Percentiles rank a stretch among this genome's conserved stretches.
phyloP scores from a whole-genome alignment of 2,329 filamentous ascomycete genomes.

The Ophiostoma fasciatum region DNA sequence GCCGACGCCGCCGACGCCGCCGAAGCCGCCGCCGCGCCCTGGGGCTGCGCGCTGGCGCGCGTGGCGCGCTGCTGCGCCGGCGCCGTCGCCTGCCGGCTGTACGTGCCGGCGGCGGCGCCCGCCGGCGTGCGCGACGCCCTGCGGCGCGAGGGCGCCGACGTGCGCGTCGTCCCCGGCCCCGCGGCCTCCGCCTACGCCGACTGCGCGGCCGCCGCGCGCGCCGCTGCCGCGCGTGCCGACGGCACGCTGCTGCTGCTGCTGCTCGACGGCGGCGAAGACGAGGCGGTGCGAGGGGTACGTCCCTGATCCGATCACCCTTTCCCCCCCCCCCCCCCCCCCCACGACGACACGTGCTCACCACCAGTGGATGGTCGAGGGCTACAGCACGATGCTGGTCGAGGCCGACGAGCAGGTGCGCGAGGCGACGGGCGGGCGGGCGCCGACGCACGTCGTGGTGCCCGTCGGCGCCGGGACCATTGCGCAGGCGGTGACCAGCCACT shows the following conservation, averaged over 20 bases:
- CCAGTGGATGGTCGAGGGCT: conserved; percentile 64
- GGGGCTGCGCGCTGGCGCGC: conserved; percentile 55
- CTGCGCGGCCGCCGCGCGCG: conserved; percentile 42
- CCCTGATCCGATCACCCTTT: conserved; percentile 34
- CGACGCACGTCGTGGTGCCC: conserved; percentile 39
- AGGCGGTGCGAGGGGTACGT: no score
- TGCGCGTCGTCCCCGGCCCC: conserved; percentile 34
- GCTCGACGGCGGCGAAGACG: conserved; percentile 50
- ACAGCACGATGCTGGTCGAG: conserved; percentile 57
- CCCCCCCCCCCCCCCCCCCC: background rate
- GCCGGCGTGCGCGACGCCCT: conserved; percentile 39
- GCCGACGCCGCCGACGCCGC: no score
- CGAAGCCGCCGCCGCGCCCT: no score
- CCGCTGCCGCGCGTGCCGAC: conserved; percentile 23
- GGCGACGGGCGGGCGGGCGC: background rate
- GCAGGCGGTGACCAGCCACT: conserved; percentile 52
- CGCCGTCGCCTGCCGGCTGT: conserved; percentile 29
- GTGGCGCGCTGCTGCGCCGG: conserved; percentile 38
- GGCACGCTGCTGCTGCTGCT: conserved; percentile 51
- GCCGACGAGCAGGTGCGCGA: conserved; percentile 38
- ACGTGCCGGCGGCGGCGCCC: conserved; percentile 46
- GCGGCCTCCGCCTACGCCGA: conserved; percentile 58
- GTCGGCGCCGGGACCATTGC: conserved; percentile 62
- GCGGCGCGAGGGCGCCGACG: conserved; percentile 43
- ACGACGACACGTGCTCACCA: background rate